A percentile compares a stretch with the other conserved stretches of the same genome.
Evolutionary conservation across 2,329 filamentous ascomycete genomes (phyloP).

Genomic region (Penicillium thymicola): DNA sequence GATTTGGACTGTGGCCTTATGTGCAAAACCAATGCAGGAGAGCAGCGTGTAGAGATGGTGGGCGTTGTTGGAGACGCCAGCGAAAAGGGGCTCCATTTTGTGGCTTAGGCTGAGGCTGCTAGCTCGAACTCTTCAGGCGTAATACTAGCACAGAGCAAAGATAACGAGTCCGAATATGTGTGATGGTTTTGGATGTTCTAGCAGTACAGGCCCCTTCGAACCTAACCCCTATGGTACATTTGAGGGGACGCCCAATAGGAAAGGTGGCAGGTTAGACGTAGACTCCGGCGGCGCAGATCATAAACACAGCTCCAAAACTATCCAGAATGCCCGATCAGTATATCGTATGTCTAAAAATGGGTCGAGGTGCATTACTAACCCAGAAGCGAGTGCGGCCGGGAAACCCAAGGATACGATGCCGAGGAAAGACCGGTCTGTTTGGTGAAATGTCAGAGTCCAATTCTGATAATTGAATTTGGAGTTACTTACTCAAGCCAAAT

Average conservation of each 20-base stretch:
- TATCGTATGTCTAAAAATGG: conserved; percentile 8
- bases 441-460: conserved; percentile 4
- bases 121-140: not conserved
- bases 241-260: conserved; percentile 21
- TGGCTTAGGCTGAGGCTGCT: conserved; percentile 1
- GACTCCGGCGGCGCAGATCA: conserved; percentile 98
- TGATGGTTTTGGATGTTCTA: conserved; percentile 32
- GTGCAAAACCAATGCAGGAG: conserved; percentile 59
- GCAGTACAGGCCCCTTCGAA: conserved; percentile 30
- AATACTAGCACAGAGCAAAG: conserved; percentile 4
- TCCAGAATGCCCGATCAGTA: conserved; percentile 1
- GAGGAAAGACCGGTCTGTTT: conserved; percentile 72
- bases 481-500: conserved; percentile 76
- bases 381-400: conserved; percentile 83
- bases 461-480: not conserved
- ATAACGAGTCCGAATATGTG: conserved; percentile 7
- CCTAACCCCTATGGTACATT: conserved; percentile 38
- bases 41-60: conserved; percentile 60
- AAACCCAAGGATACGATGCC: conserved; percentile 76
- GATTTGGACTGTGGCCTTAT: conserved; percentile 67
- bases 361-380: conserved; percentile 58
- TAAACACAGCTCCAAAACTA: conserved; percentile 92
- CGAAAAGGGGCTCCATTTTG: conserved; percentile 50
- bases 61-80: conserved; percentile 59
- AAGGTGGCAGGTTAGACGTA: conserved; percentile 68